Evolutionary conservation across 2,329 filamentous ascomycete genomes (phyloP).

Genomic region (Penicillium sp.): DNA sequence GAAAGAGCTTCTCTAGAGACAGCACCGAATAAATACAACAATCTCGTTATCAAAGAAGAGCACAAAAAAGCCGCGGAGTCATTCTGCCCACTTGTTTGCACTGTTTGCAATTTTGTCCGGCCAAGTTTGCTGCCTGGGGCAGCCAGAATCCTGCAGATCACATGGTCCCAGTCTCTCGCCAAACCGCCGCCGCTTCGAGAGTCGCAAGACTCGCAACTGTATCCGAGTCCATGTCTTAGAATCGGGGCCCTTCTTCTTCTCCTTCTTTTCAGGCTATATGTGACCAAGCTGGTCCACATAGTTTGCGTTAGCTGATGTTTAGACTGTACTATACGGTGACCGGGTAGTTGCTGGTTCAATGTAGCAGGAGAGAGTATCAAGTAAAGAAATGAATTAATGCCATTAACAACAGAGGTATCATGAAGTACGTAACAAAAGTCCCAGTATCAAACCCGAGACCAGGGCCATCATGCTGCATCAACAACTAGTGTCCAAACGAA

Average conservation of each 20-base stretch:
- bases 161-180: too few relatives aligned
- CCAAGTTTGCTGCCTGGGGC: not conserved
- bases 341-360: too few relatives aligned
- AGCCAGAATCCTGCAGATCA: not conserved
- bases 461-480: not conserved
- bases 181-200: too few relatives aligned
- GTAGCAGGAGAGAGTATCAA: too few relatives aligned
- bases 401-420: constrained; percentile 18
- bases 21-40: constrained; percentile 4
- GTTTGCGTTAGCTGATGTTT: too few relatives aligned
- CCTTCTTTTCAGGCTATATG: too few relatives aligned
- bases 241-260: too few relatives aligned
- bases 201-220: too few relatives aligned
- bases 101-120: constrained; percentile 16
- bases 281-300: too few relatives aligned
- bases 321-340: too few relatives aligned
- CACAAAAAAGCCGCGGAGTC: constrained; percentile 33
- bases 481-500: constrained; percentile 1
- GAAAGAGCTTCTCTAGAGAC: not conserved
- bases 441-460: not conserved
- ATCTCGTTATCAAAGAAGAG: constrained; percentile 19
- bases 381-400: constrained; percentile 3
- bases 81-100: constrained; percentile 23
- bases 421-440: constrained; percentile 1
- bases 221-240: too few relatives aligned